Base-by-base conservation (phyloP, 257 asterid genomes). In the Coffea eugenioides region DNA sequence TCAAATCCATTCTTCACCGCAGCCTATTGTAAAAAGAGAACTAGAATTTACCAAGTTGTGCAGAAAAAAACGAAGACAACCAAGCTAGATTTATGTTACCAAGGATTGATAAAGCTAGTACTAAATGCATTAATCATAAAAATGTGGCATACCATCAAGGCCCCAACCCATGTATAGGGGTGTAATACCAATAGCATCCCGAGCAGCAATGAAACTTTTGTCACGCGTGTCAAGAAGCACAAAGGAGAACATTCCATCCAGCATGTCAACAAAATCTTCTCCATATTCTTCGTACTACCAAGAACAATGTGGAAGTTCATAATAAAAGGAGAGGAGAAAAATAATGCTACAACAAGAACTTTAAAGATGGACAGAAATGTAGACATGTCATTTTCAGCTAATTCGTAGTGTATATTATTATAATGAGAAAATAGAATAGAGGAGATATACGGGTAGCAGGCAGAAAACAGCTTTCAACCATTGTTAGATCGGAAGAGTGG, bases 81-180 rank as follows among this genome's bases (percentile, higher is more conserved):
- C 25, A 18, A 45, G 57, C 23, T 39, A 34, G 8, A 78, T 25
- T 21, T 56, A 57, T n/a, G 41, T 59, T 25, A 15, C 46, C 31
- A 5, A 78, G 57, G 27, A 6, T 70, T 79, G 5, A 39, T 79
- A 49, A 61, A 52, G 27, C 46, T 70, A 25, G 31, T 16, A 46
- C 16, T 3, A 27, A 23, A 79, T 14, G 23, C 20, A 82, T 2
- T 43, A 27, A 56, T 3, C 18, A 36, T 66, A 0, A 49, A 73
- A 73, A 39, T 41, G 52, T 48, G 71, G 59, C 89, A 25, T 90
- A 96, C 99, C 99, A 89, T 96, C 99, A 81, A 92, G 97, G 69
- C 99, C 98, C 99, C 99, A 94, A 56, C 99, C 99, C 41, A 94
- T 71, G 86, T 96, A 96, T 85, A 96, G 98, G 71, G 99, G 98